phyloP scores from a whole-genome alignment of 441 rosid genomes.

The Bruguiera hainesii region DNA sequence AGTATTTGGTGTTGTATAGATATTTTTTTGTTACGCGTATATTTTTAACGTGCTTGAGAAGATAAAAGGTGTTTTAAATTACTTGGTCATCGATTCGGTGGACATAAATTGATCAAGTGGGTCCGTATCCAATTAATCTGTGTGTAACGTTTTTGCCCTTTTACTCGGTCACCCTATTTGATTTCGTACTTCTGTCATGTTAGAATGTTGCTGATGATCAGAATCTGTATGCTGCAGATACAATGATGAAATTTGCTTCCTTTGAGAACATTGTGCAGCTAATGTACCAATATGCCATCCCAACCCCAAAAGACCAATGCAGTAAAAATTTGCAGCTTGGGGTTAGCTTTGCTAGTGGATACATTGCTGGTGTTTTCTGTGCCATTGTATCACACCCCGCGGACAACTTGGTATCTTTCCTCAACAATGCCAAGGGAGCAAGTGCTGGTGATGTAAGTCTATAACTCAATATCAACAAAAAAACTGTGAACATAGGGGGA shows the following conservation, averaged over 20 bases:
- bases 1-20: too few relatives aligned
- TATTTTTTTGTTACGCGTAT: too few relatives aligned
- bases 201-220: constrained; percentile 2
- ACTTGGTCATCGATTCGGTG: too few relatives aligned
- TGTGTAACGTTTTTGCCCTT: too few relatives aligned
- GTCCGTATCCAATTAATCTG: too few relatives aligned
- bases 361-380: constrained; percentile 77
- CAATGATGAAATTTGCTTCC: constrained; percentile 99
- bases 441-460: constrained; percentile 72
- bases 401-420: constrained; percentile 94
- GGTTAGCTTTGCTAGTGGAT: constrained; percentile 91
- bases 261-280: constrained; percentile 86
- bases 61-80: too few relatives aligned
- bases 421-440: constrained; percentile 92
- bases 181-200: background rate
- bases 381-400: constrained; percentile 94
- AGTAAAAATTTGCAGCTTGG: constrained; percentile 83
- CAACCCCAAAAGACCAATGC: constrained; percentile 83
- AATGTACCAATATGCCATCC: constrained; percentile 83
- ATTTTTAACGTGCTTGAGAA: too few relatives aligned
- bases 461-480: background rate
- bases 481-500: too few relatives aligned
- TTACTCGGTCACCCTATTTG: background rate
- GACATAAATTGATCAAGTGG: too few relatives aligned
- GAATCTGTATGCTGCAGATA: constrained; percentile 49